Evolutionary conservation across 2,329 filamentous ascomycete species (phyloP).

Genomic region (Xylariaceae sp.): DNA sequence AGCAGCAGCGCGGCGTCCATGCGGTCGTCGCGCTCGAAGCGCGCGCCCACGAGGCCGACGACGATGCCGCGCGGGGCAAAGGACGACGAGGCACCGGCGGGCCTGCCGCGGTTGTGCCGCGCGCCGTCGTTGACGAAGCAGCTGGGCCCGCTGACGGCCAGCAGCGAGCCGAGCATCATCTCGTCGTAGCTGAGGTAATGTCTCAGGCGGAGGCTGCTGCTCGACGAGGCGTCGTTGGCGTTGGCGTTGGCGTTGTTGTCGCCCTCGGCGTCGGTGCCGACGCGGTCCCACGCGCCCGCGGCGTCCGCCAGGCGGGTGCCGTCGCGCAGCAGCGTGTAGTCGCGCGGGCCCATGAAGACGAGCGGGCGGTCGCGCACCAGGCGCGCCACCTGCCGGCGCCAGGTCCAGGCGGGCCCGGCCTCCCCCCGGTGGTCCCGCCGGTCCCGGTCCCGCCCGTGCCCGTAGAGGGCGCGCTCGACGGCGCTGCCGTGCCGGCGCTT

Average conservation of each 20-base stretch:
- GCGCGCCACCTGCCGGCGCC: slow-evolving; percentile 15
- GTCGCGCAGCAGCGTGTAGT: slow-evolving; percentile 18
- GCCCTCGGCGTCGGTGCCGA: slow-evolving; percentile 16
- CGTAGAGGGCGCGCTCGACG: slow-evolving; percentile 16
- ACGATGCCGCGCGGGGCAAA: slow-evolving; percentile 24
- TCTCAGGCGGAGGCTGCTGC: slow-evolving; percentile 8
- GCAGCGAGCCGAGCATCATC: slow-evolving; percentile 25
- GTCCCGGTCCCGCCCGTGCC: too few species aligned
- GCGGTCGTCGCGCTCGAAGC: slow-evolving; percentile 21
- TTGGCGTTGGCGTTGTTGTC: too few species aligned
- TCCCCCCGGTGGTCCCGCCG: too few species aligned
- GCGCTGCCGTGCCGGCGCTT: slow-evolving; percentile 18
- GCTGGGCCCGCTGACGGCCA: slow-evolving; percentile 24
- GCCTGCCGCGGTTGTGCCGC: slow-evolving; percentile 14
- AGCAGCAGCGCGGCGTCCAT: slow-evolving; percentile 21
- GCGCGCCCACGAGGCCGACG: slow-evolving; percentile 24
- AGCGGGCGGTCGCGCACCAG: slow-evolving; percentile 20
- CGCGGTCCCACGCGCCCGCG: slow-evolving; percentile 18
- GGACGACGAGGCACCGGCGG: slow-evolving; percentile 4
- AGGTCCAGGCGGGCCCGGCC: slow-evolving; percentile 16
- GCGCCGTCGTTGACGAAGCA: slow-evolving; percentile 24
- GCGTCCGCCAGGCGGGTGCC: slow-evolving; percentile 2
- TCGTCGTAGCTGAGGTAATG: slow-evolving; percentile 28
- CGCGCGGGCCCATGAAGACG: slow-evolving; percentile 13
- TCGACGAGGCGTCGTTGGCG: too few species aligned